A percentile compares a stretch with the other conserved stretches of the same genome.
Evolutionary conservation across 1,139 yeast genomes (phyloP).

Genomic region (Nadsonia starkeyi-henricii): DNA sequence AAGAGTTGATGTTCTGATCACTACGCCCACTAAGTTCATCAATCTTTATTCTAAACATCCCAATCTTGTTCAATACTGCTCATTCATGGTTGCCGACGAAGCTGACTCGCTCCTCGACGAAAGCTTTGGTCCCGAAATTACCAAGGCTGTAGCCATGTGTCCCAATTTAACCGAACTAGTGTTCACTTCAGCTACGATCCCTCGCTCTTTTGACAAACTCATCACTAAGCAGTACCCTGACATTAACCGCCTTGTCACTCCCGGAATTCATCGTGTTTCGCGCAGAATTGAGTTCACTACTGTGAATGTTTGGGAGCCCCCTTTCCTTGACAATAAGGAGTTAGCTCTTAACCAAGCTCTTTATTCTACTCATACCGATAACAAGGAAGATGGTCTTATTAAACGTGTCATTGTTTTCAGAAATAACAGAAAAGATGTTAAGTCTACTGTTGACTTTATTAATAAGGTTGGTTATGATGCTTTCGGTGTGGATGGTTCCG

Average conservation of each 20-base stretch:
- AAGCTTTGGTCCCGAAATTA: slow-evolving; percentile 63
- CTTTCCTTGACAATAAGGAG: slow-evolving; percentile 65
- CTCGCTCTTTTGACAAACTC: slow-evolving; percentile 57
- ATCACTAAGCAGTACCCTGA: slow-evolving; percentile 51
- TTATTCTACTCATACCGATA: slow-evolving; percentile 74
- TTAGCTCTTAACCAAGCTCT: slow-evolving; percentile 81
- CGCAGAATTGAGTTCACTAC: slow-evolving; percentile 55
- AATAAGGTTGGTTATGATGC: slow-evolving; percentile 46
- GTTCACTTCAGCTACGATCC: slow-evolving; percentile 84
- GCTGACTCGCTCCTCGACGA: slow-evolving; percentile 88
- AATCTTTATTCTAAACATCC: slow-evolving; percentile 12
- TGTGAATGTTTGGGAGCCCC: slow-evolving; percentile 64
- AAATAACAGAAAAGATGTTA: slow-evolving; percentile 55
- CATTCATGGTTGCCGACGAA: slow-evolving; percentile 73
- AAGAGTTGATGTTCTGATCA: slow-evolving; percentile 63
- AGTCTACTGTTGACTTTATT: slow-evolving; percentile 41
- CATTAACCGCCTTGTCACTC: slow-evolving; percentile 58
- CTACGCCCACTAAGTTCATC: slow-evolving; percentile 48
- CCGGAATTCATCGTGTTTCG: slow-evolving; percentile 73
- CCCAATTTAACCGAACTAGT: slow-evolving; percentile 47
- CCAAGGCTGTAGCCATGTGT: slow-evolving; percentile 38
- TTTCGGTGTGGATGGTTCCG: slow-evolving; percentile 52
- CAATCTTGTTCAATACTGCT: slow-evolving; percentile 20
- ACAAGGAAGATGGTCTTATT: slow-evolving; percentile 60
- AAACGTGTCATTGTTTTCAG: slow-evolving; percentile 83